Evolutionary conservation across 1,139 yeast species (phyloP), one percentile per base, ranked within the genome.

Genomic region (Nakaseomyces bracarensis): DNA sequence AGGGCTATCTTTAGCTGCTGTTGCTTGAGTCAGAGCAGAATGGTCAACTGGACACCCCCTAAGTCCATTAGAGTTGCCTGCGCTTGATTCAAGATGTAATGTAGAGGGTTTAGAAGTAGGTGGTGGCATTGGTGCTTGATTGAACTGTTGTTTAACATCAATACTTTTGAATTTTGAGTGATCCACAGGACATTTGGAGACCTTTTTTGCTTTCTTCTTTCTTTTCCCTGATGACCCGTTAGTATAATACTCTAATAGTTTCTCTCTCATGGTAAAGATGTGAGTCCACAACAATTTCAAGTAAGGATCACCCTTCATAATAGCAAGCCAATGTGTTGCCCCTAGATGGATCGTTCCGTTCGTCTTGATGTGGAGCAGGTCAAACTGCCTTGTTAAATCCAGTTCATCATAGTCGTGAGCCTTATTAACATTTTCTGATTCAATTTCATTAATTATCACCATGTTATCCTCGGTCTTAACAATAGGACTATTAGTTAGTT

Each of bases 281-380:
- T 72, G 75, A 23, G 71, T 66, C 77, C 77, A 72, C 18, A 72
- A 51, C 33, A 72, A 68, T 43, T 72, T 67, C 37, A 72, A 53
- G 49, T 71, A 72, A 3, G 74, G 70, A 49, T 72, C 77, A 49
- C 75, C 74, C 49, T 72, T 68, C 64, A 72, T 72, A 22, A 72
- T 66, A 21, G 75, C 74, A 49, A 72, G 56, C 75, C 77, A 72
- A 22, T 75, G 74, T 3, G 75, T 68, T 1, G 73, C 70, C 42
- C 75, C 75, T 36, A 72, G 63, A 54, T 72, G 74, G 3, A 70
- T 67, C 1, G 74, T 71, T 2, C 75, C 71, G 38, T 70, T 69
- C 23, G 68, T 64, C 38, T 72, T 71, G n/a, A 72, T 65, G 53
- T 72, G 75, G 30, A 72, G 49, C 59, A 72, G 70, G 49, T 71